These are phyloP conservation scores for Malus fusca DNA, from an alignment of 306 rosid genomes.

Conservation along the genomic window DNA sequence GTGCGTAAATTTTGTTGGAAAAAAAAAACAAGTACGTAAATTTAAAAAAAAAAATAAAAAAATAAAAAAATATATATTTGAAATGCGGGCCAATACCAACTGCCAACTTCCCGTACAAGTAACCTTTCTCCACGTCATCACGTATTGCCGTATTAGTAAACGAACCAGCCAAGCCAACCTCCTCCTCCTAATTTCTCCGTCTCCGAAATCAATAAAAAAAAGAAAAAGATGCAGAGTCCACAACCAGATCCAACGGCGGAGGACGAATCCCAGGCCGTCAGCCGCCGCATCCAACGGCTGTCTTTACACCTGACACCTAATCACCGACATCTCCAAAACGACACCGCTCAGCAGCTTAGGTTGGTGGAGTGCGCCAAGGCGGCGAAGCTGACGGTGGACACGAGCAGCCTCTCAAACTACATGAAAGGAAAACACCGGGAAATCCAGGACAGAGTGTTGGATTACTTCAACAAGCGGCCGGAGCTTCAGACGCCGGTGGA, in stretches of 20 bases:
- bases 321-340: background rate
- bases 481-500: conserved; percentile 82
- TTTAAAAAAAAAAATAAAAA: too few species aligned
- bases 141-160: conserved; percentile 10
- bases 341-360: conserved; percentile 1
- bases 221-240: conserved; percentile 7
- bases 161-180: conserved; percentile 1
- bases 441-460: conserved; percentile 53
- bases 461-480: conserved; percentile 57
- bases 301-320: conserved; percentile 49
- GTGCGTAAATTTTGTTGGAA: too few species aligned
- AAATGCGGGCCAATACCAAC: too few species aligned
- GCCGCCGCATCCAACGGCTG: conserved; percentile 51
- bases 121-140: conserved; percentile 19
- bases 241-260: conserved; percentile 7
- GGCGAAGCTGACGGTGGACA: conserved; percentile 39
- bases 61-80: too few species aligned
- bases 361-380: conserved; percentile 39
- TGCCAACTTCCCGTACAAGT: background rate
- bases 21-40: too few species aligned
- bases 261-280: conserved; percentile 22
- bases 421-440: conserved; percentile 66
- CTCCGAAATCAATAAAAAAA: background rate
- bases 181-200: background rate
- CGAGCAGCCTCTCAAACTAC: conserved; percentile 26